These are phyloP conservation scores for Penicillium brasilianum DNA, from an alignment of 2,329 filamentous ascomycete species.

Conservation along the genomic window DNA sequence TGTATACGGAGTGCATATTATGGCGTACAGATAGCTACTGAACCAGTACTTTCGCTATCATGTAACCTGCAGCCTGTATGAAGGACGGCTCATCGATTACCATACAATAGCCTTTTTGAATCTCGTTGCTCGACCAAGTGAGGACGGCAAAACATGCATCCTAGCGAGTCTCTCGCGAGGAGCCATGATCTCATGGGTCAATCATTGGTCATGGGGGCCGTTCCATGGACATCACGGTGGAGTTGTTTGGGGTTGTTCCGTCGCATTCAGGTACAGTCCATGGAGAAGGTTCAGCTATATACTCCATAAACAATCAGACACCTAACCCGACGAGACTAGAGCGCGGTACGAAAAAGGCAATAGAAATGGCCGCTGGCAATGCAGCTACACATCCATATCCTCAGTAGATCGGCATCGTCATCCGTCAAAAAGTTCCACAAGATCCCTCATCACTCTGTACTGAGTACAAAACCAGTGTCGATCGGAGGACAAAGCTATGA, in stretches of 20 bases:
- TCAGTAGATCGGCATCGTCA: background rate
- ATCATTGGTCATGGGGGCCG: background rate
- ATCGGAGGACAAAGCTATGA: conserved; percentile 33
- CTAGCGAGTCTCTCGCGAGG: background rate
- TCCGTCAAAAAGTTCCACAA: background rate
- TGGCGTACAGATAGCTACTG: background rate
- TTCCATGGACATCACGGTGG: background rate
- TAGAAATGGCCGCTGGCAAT: background rate
- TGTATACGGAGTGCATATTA: background rate
- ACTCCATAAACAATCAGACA: background rate
- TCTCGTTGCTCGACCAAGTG: conserved; percentile 1
- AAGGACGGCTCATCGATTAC: background rate
- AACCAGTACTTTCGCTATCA: background rate
- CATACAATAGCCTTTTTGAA: background rate
- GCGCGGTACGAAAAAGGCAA: background rate
- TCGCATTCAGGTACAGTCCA: background rate
- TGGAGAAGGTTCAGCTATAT: background rate
- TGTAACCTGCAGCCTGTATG: background rate
- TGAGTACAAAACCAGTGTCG: conserved; percentile 6
- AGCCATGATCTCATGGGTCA: conserved; percentile 5
- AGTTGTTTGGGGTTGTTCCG: background rate
- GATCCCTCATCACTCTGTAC: too few relatives aligned
- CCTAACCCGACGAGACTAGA: background rate
- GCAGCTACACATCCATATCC: background rate
- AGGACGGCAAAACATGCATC: conserved; percentile 15